Evolutionary conservation across 2,329 filamentous ascomycete genomes (phyloP), one percentile per base, ranked within the genome.

Genomic region (Pestalotiopsis sp.): DNA sequence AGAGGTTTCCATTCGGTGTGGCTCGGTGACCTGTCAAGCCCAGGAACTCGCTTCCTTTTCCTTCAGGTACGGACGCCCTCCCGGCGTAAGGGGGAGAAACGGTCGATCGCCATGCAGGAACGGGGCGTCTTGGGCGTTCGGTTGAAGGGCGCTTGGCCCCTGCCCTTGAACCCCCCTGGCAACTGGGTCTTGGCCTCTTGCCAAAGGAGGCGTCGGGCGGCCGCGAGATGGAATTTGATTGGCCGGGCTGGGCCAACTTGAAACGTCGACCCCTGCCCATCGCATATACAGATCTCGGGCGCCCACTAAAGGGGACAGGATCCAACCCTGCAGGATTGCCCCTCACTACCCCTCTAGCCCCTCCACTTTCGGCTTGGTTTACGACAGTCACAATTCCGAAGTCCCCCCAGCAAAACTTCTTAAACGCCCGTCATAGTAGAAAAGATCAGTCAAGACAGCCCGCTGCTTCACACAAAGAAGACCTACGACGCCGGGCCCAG

Each of bases 81-180:
- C 45, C 45, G 20, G 9, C 45, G 45, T 52, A 52, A n/a, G 45
- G 45, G n/a, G 27, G 27, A 39, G n/a, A 62, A 39, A 62, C n/a
- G 59, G 59, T 27, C 14, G 61, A 64, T 64, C 61, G 38, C 61
- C 61, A 64, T 64, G 61, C 61, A 64, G 61, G 61, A 25, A 64
- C 61, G 38, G 20, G 38, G 60, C 14, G 6, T 4, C 13, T 6
- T 17, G 41, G 39, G 41, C 41, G 41, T 49, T 14, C 13, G 17
- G 7, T 49, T 14, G 41, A n/a, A 49, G 20, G 11, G 11, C 14
- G 36, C 61, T 39, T 41, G 9, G 59, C 14, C 13, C 13, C n/a
- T 62, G 13, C 17, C 31, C 36, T 62, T 36, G 31, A 36, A 7
- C 31, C 31, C 13, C 31, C 61, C 61, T 41, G 9, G 36, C n/a